phyloP scores from a whole-genome alignment of 306 rosid species.

The Rubus parviflorus region DNA sequence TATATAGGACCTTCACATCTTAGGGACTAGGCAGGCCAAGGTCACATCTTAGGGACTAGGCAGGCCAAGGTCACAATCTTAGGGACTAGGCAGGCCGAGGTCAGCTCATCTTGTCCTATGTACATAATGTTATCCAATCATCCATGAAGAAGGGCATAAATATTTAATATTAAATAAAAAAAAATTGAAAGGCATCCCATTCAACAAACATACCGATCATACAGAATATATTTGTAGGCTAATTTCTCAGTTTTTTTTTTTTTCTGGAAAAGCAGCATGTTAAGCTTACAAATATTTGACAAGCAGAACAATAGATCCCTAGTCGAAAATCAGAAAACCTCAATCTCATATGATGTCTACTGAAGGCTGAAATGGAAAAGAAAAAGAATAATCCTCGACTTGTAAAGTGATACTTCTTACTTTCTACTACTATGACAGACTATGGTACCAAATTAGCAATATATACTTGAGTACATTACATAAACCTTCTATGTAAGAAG shows the following conservation, averaged over 20 bases:
- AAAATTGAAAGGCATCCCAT: background rate
- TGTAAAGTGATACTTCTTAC: background rate
- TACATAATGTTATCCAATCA: background rate
- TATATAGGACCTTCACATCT: background rate
- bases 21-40: background rate
- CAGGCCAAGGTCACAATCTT: conserved; percentile 16
- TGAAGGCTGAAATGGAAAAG: background rate
- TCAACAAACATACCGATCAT: background rate
- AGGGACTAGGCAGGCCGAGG: conserved; percentile 16
- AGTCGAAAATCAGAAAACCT: too few species aligned
- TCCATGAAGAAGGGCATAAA: background rate
- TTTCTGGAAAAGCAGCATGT: background rate
- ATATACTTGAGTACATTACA: background rate
- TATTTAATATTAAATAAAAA: background rate
- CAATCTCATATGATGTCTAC: background rate
- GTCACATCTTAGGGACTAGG: background rate
- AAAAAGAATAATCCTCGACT: background rate
- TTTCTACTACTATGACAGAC: background rate
- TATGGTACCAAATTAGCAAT: background rate
- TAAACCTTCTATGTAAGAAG: background rate
- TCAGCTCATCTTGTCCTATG: conserved; percentile 9
- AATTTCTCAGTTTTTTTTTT: background rate
- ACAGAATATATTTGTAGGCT: background rate
- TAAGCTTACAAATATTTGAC: background rate
- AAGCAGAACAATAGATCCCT: background rate